Base-by-base conservation (phyloP, 2,329 filamentous ascomycete genomes). In the Xylaria sp. region DNA sequence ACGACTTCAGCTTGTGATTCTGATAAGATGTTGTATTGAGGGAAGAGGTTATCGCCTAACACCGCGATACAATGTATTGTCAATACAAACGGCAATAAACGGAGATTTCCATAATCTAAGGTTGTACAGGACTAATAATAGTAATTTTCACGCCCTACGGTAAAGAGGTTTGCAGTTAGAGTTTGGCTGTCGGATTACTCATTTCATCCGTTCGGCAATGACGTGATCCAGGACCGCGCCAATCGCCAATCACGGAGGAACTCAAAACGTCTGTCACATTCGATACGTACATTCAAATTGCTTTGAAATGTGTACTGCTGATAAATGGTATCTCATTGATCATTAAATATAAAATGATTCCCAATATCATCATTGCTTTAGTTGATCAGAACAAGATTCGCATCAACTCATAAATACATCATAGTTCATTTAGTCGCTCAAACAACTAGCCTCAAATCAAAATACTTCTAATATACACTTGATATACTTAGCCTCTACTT, bases 251-350 rank as follows among this genome's bases (percentile, higher is more conserved):
- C 62, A 68, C 18, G 20, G 23, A 41, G 23, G n/a, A 61, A 61
- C 41, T 58, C 57, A n/a, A n/a, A 12, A 32, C 15, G 48, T 61
- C 66, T 36, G 28, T 52, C 25, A 55, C 36, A 12, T 59, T 58
- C 66, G 61, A 53, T n/a, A n/a, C n/a, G n/a, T n/a, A n/a, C n/a
- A n/a, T n/a, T n/a, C n/a, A n/a, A n/a, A n/a, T 32, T 58, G 66
- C 66, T 68, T 68, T 66, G 66, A 66, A 68, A 68, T 66, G n/a
- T 41, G n/a, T 34, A 25, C 20, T 63, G 66, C 66, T 68, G 66
- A 68, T 65, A 66, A 68, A 68, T 61, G 39, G 23, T 36, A 28
- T 20, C 7, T 4, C 7, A 32, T 55, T 10, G 12, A 41, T 61
- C n/a, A 9, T 23, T 13, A 12, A 30, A 6, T 68, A 68, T 68